phyloP scores from a whole-genome alignment of 2,329 filamentous ascomycete genomes.

The Neopestalotiopsis rosae region DNA sequence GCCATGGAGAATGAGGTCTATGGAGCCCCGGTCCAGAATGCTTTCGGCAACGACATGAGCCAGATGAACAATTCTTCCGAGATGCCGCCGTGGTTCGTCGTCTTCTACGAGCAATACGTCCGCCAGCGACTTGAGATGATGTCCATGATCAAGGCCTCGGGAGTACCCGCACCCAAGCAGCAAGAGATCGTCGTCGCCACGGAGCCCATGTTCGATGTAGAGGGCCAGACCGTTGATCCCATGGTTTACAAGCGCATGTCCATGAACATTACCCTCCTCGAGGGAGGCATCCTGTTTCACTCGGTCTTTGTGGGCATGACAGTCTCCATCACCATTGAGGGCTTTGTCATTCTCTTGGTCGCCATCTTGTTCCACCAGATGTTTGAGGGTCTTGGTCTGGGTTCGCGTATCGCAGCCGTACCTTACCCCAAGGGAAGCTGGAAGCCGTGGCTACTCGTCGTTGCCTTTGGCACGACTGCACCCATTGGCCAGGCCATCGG shows the following conservation, averaged over 20 bases:
- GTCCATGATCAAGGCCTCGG: slow-evolving; percentile 52
- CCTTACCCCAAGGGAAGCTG: slow-evolving; percentile 61
- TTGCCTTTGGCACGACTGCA: slow-evolving; percentile 68
- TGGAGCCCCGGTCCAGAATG: slow-evolving; percentile 26
- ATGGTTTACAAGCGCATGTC: slow-evolving; percentile 64
- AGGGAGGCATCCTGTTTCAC: slow-evolving; percentile 81
- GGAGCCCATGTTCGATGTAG: slow-evolving; percentile 47
- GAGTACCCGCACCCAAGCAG: slow-evolving; percentile 31
- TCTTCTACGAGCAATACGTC: slow-evolving; percentile 68
- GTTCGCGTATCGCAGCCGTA: slow-evolving; percentile 72
- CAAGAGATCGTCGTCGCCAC: slow-evolving; percentile 33
- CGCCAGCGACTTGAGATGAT: slow-evolving; percentile 65
- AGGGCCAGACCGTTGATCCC: slow-evolving; percentile 50
- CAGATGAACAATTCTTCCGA: slow-evolving; percentile 41
- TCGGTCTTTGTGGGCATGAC: slow-evolving; percentile 79
- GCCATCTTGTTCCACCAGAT: slow-evolving; percentile 77
- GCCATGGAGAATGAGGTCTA: slow-evolving; percentile 44
- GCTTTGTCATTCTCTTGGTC: slow-evolving; percentile 69
- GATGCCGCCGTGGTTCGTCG: slow-evolving; percentile 68
- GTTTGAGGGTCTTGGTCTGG: slow-evolving; percentile 72
- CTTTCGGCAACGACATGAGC: slow-evolving; percentile 32
- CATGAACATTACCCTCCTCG: slow-evolving; percentile 75
- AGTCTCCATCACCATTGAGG: slow-evolving; percentile 70
- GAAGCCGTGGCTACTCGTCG: slow-evolving; percentile 65
- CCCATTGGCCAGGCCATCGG: slow-evolving; percentile 71